Evolutionary conservation across 257 asterid genomes (phyloP).

Genomic region (Solanum tacnaense): DNA sequence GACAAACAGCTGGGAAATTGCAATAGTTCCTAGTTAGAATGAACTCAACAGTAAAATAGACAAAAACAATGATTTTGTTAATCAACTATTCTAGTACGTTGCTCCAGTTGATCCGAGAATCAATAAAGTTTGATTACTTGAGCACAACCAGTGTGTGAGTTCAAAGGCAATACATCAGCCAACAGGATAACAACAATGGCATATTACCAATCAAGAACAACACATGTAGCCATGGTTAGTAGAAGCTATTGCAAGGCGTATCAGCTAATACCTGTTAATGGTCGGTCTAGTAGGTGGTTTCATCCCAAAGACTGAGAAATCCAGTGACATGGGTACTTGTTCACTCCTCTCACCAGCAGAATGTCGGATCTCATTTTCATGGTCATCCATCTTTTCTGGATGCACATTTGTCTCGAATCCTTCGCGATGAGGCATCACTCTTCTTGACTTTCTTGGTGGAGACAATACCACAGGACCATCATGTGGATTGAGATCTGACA

Average conservation of each 20-base stretch:
- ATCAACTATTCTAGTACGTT: not conserved
- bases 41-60: not conserved
- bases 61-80: not conserved
- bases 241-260: not conserved
- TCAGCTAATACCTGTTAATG: slow-evolving; percentile 26
- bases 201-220: not conserved
- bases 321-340: slow-evolving; percentile 80
- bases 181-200: not conserved
- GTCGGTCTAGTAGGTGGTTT: slow-evolving; percentile 88
- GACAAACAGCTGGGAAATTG: not conserved
- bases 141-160: not conserved
- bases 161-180: not conserved
- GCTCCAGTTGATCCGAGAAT: not conserved
- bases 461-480: slow-evolving; percentile 84
- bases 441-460: slow-evolving; percentile 92
- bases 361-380: slow-evolving; percentile 49
- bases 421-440: slow-evolving; percentile 87
- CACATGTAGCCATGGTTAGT: not conserved
- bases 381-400: slow-evolving; percentile 39
- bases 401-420: slow-evolving; percentile 52
- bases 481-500: slow-evolving; percentile 43
- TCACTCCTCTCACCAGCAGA: slow-evolving; percentile 62
- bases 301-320: slow-evolving; percentile 74
- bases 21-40: not conserved
- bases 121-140: not conserved